Evolutionary conservation across 768 basidiomycete species (phyloP).

Genomic region (Botryobasidium botryosum): DNA sequence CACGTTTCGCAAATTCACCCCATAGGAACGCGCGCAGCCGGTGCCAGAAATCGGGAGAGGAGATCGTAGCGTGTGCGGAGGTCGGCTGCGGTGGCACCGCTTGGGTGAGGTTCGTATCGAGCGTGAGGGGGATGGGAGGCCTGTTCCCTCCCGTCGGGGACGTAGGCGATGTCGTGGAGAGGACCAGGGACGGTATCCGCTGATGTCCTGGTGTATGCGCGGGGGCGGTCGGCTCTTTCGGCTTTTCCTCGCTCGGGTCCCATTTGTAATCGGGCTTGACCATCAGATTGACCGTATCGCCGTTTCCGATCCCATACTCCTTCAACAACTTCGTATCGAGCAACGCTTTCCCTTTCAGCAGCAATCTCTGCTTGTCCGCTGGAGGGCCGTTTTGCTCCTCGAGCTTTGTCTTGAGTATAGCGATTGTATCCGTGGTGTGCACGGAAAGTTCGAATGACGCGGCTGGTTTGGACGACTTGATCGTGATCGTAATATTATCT

Average conservation of each 20-base stretch:
- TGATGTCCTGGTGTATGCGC: conserved; percentile 44
- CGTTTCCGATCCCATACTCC: conserved; percentile 74
- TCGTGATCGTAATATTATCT: conserved; percentile 46
- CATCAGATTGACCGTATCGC: conserved; percentile 57
- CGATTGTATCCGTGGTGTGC: conserved; percentile 68
- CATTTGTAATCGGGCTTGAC: conserved; percentile 20
- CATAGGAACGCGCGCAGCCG: conserved; percentile 20
- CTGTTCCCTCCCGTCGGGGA: conserved; percentile 15
- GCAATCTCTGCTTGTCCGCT: conserved; percentile 63
- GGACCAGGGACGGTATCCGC: conserved; percentile 64
- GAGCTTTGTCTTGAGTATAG: conserved; percentile 61
- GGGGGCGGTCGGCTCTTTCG: conserved; percentile 20
- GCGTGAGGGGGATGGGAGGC: conserved; percentile 45
- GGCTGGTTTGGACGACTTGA: conserved; percentile 87
- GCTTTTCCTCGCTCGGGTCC: conserved; percentile 10
- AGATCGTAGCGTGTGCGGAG: conserved; percentile 30
- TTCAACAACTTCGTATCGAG: conserved; percentile 75
- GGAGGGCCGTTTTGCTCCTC: conserved; percentile 53
- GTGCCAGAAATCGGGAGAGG: conserved; percentile 30
- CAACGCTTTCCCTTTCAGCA: conserved; percentile 90
- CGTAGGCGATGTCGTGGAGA: conserved; percentile 51
- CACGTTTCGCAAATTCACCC: conserved; percentile 40
- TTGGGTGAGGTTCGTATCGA: conserved; percentile 37
- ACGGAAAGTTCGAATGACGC: conserved; percentile 55
- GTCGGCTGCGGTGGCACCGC: conserved; percentile 19